Conservation (phyloP, 345 rosid species). For the Mangifera indica region DNA sequence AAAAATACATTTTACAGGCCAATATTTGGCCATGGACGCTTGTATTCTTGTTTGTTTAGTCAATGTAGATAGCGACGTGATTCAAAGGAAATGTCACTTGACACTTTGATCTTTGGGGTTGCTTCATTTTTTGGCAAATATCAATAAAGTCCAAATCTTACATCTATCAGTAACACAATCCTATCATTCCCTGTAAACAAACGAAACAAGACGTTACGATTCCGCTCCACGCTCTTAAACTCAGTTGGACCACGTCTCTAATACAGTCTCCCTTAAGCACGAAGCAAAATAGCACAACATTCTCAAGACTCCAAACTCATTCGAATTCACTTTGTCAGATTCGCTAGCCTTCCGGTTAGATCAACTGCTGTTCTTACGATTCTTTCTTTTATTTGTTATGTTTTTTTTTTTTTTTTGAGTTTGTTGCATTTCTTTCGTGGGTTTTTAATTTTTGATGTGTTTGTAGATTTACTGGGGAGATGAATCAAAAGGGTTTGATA, state of each 20-base stretch:
- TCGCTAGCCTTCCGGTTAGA: not conserved
- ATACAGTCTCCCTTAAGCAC: not conserved
- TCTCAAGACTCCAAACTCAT: not conserved
- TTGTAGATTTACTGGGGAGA: slow-evolving; percentile 29
- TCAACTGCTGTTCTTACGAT: not conserved
- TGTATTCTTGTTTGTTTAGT: too few relatives aligned
- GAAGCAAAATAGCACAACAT: not conserved
- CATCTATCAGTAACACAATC: not conserved
- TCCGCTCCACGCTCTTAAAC: not conserved
- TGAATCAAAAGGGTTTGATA: slow-evolving; percentile 90
- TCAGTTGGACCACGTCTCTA: not conserved
- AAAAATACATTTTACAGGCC: too few relatives aligned
- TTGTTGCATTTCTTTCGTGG: not conserved
- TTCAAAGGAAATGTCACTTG: too few relatives aligned
- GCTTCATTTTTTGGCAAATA: too few relatives aligned
- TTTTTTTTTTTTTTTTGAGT: not conserved
- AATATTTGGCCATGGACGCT: too few relatives aligned
- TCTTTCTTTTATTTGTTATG: not conserved
- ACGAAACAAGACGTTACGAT: not conserved
- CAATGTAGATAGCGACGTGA: too few relatives aligned
- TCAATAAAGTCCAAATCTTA: not conserved
- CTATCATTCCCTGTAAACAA: not conserved
- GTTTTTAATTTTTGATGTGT: slow-evolving; percentile 27
- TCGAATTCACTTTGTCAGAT: not conserved
- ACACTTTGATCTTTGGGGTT: too few relatives aligned